Evolutionary conservation across 495 filamentous ascomycete genomes (phyloP).

Genomic region (Annulohypoxylon moriforme): DNA sequence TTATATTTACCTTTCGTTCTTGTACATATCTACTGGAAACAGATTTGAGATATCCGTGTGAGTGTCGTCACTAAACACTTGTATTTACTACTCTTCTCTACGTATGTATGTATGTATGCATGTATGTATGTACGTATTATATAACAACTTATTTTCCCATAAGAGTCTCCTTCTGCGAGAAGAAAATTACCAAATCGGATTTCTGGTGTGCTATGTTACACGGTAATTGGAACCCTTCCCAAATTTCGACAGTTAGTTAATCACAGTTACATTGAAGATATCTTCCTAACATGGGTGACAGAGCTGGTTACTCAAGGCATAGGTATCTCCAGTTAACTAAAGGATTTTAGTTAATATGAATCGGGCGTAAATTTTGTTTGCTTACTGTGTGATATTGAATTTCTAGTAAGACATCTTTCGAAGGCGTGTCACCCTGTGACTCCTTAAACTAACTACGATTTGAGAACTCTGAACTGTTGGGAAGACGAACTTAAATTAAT

Average conservation of each 20-base stretch:
- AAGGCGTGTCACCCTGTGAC: background rate
- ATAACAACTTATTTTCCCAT: background rate
- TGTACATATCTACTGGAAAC: constrained; percentile 1
- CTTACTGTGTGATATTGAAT: background rate
- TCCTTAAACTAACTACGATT: background rate
- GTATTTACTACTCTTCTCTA: background rate
- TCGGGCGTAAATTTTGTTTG: background rate
- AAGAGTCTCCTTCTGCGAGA: background rate
- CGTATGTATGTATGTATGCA: constrained; percentile 1
- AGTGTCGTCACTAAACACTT: too few species aligned
- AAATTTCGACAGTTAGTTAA: too few species aligned
- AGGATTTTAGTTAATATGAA: background rate
- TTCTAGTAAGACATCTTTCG: background rate
- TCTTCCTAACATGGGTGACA: background rate
- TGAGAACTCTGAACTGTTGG: background rate
- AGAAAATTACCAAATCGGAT: background rate
- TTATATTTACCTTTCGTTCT: background rate
- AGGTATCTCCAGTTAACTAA: background rate
- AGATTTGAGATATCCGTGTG: constrained; percentile 1
- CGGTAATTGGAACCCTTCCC: background rate
- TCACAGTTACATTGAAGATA: too few species aligned
- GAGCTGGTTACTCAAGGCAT: background rate
- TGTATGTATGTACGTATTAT: background rate
- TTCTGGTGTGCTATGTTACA: background rate
- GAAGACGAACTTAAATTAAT: background rate